phyloP scores from a whole-genome alignment of 495 filamentous ascomycete species.

The Hypoxylon subgilvum region DNA sequence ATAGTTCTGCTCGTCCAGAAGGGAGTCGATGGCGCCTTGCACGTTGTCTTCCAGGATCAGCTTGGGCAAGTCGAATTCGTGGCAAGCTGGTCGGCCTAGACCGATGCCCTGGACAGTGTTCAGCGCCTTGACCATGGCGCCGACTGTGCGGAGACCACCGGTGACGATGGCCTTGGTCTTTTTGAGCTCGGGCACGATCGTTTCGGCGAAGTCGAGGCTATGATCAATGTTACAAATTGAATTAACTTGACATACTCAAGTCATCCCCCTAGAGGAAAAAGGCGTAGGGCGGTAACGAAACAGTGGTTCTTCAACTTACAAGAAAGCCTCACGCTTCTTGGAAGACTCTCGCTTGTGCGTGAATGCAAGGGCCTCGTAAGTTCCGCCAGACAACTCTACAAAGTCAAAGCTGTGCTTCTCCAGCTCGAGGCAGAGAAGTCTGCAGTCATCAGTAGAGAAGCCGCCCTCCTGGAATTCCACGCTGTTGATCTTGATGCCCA shows the following conservation, averaged over 20 bases:
- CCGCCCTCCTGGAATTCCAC: slow-evolving; percentile 48
- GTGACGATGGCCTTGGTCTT: slow-evolving; percentile 67
- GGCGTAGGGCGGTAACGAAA: too few relatives aligned
- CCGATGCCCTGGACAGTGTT: slow-evolving; percentile 63
- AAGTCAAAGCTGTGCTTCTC: slow-evolving; percentile 66
- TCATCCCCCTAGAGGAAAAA: too few relatives aligned
- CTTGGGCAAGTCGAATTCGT: slow-evolving; percentile 56
- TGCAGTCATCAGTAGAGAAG: slow-evolving; percentile 62
- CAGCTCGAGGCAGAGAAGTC: slow-evolving; percentile 58
- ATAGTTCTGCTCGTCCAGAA: slow-evolving; percentile 56
- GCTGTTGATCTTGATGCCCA: slow-evolving; percentile 57
- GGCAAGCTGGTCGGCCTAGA: slow-evolving; percentile 57
- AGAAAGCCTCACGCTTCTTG: slow-evolving; percentile 67
- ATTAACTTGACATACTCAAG: too few relatives aligned
- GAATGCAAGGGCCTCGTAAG: slow-evolving; percentile 61
- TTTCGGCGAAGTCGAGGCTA: slow-evolving; percentile 64
- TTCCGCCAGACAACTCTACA: slow-evolving; percentile 69
- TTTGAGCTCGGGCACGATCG: slow-evolving; percentile 59
- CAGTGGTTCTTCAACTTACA: slow-evolving; percentile 34
- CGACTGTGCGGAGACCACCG: slow-evolving; percentile 64
- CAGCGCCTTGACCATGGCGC: slow-evolving; percentile 65
- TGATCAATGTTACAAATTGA: background rate
- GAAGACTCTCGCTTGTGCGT: slow-evolving; percentile 60
- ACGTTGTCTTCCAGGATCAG: slow-evolving; percentile 57
- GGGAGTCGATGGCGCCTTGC: slow-evolving; percentile 49